These are phyloP conservation scores for Pyrenophora teres DNA, from an alignment of 2,329 filamentous ascomycete genomes.

Conservation along the genomic window DNA sequence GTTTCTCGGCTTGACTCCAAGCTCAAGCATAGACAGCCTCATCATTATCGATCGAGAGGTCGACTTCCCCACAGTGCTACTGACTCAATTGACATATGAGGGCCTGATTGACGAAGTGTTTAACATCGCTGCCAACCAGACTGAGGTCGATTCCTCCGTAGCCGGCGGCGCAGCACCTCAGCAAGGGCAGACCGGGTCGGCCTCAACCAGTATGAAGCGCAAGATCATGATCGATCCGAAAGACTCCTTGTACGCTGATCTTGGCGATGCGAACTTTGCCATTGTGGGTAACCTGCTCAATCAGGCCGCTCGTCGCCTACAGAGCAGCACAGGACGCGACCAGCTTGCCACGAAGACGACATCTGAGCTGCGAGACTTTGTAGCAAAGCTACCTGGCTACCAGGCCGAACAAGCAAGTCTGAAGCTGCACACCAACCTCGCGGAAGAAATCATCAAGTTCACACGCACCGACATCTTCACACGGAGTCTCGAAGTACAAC, in stretches of 20 bases:
- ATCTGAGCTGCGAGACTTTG: constrained; percentile 89
- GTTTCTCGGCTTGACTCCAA: constrained; percentile 75
- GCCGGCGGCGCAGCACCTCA: constrained; percentile 73
- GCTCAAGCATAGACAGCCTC: constrained; percentile 83
- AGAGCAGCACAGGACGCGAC: constrained; percentile 84
- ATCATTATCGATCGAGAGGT: constrained; percentile 96
- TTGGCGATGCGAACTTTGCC: constrained; percentile 92
- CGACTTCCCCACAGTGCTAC: constrained; percentile 86
- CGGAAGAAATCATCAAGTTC: constrained; percentile 93
- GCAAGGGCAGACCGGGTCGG: constrained; percentile 55
- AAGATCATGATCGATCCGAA: constrained; percentile 88
- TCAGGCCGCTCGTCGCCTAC: constrained; percentile 84
- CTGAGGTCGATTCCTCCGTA: constrained; percentile 88
- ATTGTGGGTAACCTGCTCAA: constrained; percentile 89
- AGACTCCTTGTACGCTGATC: constrained; percentile 84
- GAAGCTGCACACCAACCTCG: constrained; percentile 88
- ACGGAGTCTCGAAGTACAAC: constrained; percentile 87
- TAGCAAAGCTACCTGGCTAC: constrained; percentile 88
- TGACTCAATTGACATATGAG: constrained; percentile 96
- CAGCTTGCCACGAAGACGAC: constrained; percentile 81
- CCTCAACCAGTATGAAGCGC: constrained; percentile 68
- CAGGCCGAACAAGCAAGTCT: constrained; percentile 92
- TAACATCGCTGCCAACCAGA: constrained; percentile 87
- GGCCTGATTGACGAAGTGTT: constrained; percentile 94
- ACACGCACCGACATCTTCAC: constrained; percentile 90